Evolutionary conservation across 805 yeast species (phyloP), one percentile per base, ranked within the genome.

Genomic region (Sugiyamaella lignohabitans): DNA sequence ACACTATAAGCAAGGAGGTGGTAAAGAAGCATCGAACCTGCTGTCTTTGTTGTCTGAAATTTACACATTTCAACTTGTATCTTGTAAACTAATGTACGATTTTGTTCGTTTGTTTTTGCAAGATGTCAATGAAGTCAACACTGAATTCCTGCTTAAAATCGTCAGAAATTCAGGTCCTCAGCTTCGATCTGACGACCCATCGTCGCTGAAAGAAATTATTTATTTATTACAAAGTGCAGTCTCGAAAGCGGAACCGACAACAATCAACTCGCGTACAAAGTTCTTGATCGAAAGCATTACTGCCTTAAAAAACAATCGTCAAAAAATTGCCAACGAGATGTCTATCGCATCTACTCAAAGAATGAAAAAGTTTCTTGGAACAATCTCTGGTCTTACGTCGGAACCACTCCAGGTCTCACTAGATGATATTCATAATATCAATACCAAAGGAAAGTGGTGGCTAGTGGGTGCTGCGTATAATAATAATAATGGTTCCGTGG

Each of bases 391-490:
- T 38, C 61, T 65, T 22, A 67, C 69, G 34, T 20, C 42, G 4
- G 98, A 93, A 46, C 85, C 98, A 1, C 72, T 93, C 21, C 87
- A 85, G 54, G 98, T 93, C 0, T 69, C 86, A 2, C 68, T 91
- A 18, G 81, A 79, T 40, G 99, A 93, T 67, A 87, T 93, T 48
- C 79, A 76, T 42, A 79, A 77, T 51, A 74, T 87, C 20, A 85
- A 82, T 11, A 77, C 82, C 0, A 79, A 80, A 53, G 99, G 99
- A 48, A 93, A 91, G 65, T 93, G 99, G 99, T 93, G 99, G 99
- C 71, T 93, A 27, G 91, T 93, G 24, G 99, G 99, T 42, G 86
- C 98, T 1, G 96, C 98, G 0, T 93, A 97, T 96, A 86, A 80
- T 59, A 96, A 96, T 2, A 38, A 38, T n/a, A 21, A 20, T 43